Evolutionary conservation across 2,329 filamentous ascomycete genomes (phyloP), one percentile per base, ranked within the genome.

Genomic region (Epichloe sylvatica): DNA sequence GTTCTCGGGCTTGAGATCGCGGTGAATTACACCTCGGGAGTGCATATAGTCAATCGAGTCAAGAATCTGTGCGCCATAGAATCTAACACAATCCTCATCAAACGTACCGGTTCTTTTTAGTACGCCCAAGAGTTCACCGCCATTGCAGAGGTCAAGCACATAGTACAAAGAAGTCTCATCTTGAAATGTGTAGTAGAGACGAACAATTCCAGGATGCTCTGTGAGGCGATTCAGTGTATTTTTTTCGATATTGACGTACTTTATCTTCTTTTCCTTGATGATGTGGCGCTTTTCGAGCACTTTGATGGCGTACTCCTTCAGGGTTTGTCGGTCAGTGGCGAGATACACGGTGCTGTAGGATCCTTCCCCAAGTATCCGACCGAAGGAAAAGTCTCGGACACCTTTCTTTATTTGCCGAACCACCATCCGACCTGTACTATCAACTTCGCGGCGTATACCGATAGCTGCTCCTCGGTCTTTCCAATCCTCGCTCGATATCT

Each of bases 211-310:
- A 6, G 92, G 92, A 62, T 98, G 92, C 55, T 98, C 91, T 3
- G 91, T 97, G 51, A 98, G 73, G 54, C 92, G 83, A 63, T 98
- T 98, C 50, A 98, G 74, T 0, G 92, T 97, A 68, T 98, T 91
- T 70, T 70, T 96, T 68, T 98, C 92, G 60, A 98, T 98, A 68
- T 97, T 98, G 67, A 98, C 92, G 62, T 98, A 98, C 74, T 98
- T 98, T 62, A 98, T 94, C 75, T 98, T 98, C 69, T 95, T 97
- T 70, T 98, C 92, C 68, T 97, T 98, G 74, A 98, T 98, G 62
- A 98, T 98, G 66, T 98, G 92, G 60, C 89, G 81, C 70, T 98
- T 98, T 69, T 98, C 92, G 44, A 98, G 78, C 15, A 98, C 91
- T 66, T 98, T 98, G 69, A 98, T 90, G 25, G 92, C 92, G 62